These are phyloP conservation scores for Ustilago cynodontis DNA, from an alignment of 1,284 basidiomycete species.

Conservation along the genomic window DNA sequence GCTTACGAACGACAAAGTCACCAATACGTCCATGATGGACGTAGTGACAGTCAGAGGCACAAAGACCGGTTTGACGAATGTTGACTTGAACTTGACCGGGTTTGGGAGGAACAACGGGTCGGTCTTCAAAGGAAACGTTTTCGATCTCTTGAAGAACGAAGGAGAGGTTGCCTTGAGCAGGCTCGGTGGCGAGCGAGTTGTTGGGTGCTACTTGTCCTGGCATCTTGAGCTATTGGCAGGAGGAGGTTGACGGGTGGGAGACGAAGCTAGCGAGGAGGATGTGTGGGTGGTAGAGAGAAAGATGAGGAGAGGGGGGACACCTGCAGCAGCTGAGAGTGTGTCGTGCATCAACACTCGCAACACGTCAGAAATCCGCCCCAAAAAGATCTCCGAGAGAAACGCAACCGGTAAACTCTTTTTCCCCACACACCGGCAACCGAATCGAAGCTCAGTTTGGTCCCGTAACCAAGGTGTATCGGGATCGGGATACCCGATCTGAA, in stretches of 20 bases:
- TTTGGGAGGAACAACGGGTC: conserved; percentile 76
- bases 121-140: conserved; percentile 80
- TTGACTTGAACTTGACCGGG: conserved; percentile 86
- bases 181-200: conserved; percentile 60
- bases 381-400: too few species aligned
- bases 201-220: conserved; percentile 48
- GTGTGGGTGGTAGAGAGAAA: background rate
- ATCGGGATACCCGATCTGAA: too few species aligned
- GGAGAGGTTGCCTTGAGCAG: conserved; percentile 75
- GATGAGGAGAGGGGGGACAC: background rate
- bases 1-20: conserved; percentile 80
- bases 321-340: too few species aligned
- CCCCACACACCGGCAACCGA: conserved; percentile 44
- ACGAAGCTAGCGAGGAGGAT: background rate
- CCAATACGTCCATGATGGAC: conserved; percentile 70
- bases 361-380: too few species aligned
- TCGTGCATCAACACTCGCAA: too few species aligned
- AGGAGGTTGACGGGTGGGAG: background rate
- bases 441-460: background rate
- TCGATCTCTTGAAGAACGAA: conserved; percentile 82
- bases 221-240: conserved; percentile 14
- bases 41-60: conserved; percentile 75
- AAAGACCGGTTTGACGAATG: conserved; percentile 89
- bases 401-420: conserved; percentile 12
- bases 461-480: too few species aligned